Conservation (phyloP, 371 early-diverging fungal genomes). For the Mortierella sp. region DNA sequence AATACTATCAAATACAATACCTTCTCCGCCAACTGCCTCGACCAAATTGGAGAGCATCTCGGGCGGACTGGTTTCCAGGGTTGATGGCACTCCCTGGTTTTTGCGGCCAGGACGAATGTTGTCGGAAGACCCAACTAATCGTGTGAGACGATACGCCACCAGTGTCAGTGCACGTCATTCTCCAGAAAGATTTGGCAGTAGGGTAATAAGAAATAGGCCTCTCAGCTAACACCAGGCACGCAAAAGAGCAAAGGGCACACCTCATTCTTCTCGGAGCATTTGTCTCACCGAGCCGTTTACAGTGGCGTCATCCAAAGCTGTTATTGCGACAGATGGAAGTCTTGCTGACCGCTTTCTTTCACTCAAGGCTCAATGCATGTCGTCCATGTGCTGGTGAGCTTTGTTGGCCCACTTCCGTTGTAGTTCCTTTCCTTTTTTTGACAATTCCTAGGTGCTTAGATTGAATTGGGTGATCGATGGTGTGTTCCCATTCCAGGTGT, state of each 20-base stretch:
- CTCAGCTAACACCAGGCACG: no score
- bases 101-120: no score
- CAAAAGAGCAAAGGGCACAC: neutral
- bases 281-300: constrained; percentile 23
- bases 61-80: no score
- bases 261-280: constrained; percentile 30
- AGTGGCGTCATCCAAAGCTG: constrained; percentile 20
- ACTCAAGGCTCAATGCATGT: constrained; percentile 24
- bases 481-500: constrained; percentile 17
- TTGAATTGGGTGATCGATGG: constrained; percentile 30
- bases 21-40: no score
- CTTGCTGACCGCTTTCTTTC: constrained; percentile 23
- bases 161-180: no score
- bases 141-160: no score
- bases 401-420: constrained; percentile 27
- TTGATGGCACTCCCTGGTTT: no score
- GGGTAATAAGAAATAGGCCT: no score
- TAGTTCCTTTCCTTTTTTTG: constrained; percentile 17
- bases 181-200: no score
- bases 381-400: constrained; percentile 18
- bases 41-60: no score
- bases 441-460: constrained; percentile 16
- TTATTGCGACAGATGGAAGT: constrained; percentile 23
- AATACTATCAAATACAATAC: no score
- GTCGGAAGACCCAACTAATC: no score